Conservation (phyloP, 106 monocot species). For the Dioscorea alata region DNA sequence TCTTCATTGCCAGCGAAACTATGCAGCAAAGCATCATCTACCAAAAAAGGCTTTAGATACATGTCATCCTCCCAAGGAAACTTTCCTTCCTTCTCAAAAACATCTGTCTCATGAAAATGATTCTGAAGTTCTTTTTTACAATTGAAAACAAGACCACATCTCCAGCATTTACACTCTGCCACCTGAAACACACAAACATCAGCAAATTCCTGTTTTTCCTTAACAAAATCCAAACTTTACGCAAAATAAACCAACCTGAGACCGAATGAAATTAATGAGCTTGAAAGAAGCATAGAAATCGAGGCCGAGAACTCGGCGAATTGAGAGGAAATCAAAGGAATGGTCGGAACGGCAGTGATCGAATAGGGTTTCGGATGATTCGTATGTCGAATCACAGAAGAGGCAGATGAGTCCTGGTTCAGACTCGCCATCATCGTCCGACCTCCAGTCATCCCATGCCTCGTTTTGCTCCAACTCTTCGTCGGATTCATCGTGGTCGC, state of each 20-base stretch:
- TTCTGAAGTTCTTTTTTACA: constrained; percentile 29
- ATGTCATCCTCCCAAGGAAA: constrained; percentile 65
- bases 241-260: constrained; percentile 38
- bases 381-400: constrained; percentile 60
- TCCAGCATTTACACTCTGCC: constrained; percentile 69
- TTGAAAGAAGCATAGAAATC: constrained; percentile 90
- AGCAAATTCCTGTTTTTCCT: not conserved
- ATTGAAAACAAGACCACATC: constrained; percentile 33
- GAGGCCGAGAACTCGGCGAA: constrained; percentile 40
- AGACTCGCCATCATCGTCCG: constrained; percentile 36
- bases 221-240: not conserved
- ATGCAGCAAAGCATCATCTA: constrained; percentile 74
- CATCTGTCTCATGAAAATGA: constrained; percentile 39
- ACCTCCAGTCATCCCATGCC: constrained; percentile 64
- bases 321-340: constrained; percentile 55
- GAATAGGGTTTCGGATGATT: constrained; percentile 35
- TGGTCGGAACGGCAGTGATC: constrained; percentile 61
- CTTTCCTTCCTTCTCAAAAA: constrained; percentile 19
- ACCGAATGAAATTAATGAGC: constrained; percentile 85
- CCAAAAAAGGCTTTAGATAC: constrained; percentile 76
- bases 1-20: constrained; percentile 57
- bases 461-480: constrained; percentile 30
- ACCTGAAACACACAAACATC: constrained; percentile 36
- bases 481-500: constrained; percentile 26
- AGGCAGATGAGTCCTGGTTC: constrained; percentile 45